phyloP scores from a whole-genome alignment of 331 rosid genomes.

The Erythrophleum ivorense region DNA sequence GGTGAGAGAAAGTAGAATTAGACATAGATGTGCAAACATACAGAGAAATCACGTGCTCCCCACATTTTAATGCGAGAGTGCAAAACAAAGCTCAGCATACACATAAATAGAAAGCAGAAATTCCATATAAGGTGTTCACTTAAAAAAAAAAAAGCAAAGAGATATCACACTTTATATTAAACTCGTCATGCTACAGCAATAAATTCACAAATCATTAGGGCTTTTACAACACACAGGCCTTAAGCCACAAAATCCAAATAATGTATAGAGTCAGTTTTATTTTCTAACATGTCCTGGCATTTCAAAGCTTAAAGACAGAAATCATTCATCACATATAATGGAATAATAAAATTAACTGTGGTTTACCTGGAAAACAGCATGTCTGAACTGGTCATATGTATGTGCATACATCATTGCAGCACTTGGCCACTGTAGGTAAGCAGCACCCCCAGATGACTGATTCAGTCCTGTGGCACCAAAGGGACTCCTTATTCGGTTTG shows the following conservation, averaged over 20 bases:
- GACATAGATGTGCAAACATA: neutral
- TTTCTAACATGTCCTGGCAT: constrained; percentile 10
- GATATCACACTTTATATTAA: neutral
- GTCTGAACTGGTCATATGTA: constrained; percentile 81
- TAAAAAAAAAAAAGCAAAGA: neutral
- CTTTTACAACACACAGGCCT: constrained; percentile 7
- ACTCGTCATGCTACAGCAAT: neutral
- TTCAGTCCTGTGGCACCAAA: constrained; percentile 64
- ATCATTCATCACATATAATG: constrained; percentile 16
- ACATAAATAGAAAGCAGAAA: neutral
- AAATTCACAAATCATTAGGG: neutral
- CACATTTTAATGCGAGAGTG: neutral
- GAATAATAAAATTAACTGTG: neutral
- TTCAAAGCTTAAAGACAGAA: constrained; percentile 27
- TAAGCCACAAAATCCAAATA: neutral
- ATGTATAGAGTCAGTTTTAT: neutral
- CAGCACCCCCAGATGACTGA: constrained; percentile 62
- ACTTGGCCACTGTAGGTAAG: constrained; percentile 78
- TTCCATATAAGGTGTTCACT: neutral
- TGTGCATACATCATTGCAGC: constrained; percentile 81
- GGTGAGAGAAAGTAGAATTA: neutral
- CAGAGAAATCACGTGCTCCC: neutral
- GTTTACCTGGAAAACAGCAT: constrained; percentile 81
- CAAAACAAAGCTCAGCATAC: neutral
- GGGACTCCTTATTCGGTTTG: constrained; percentile 63